A percentile compares a stretch with the other conserved stretches of the same genome.
Evolutionary conservation across 1,139 yeast species (phyloP).

Genomic region (Meyerozyma elateridarum): DNA sequence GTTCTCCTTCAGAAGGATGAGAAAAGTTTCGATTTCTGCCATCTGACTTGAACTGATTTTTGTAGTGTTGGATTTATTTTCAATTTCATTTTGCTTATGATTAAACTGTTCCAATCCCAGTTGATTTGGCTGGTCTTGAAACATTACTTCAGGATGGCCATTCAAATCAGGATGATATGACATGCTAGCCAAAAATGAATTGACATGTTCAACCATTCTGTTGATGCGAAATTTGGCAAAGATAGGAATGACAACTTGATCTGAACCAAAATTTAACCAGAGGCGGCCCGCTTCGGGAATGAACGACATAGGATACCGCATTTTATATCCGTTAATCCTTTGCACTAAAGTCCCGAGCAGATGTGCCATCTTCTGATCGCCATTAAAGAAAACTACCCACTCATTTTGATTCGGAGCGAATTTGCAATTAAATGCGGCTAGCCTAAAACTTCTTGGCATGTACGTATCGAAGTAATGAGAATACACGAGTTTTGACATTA

Average conservation of each 20-base stretch:
- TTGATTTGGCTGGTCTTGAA: conserved; percentile 12
- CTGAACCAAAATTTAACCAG: conserved; percentile 33
- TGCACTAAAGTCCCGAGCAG: conserved; percentile 37
- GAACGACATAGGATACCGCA: conserved; percentile 32
- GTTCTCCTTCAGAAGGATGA: conserved; percentile 50
- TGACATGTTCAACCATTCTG: conserved; percentile 44
- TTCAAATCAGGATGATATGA: conserved; percentile 20
- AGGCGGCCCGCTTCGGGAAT: conserved; percentile 33
- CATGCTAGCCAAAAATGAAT: conserved; percentile 40
- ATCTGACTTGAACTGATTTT: conserved; percentile 24
- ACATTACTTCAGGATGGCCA: conserved; percentile 35
- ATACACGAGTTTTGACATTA: conserved; percentile 44
- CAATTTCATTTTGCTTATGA: conserved; percentile 27
- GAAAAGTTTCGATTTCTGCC: conserved; percentile 51
- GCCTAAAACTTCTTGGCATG: conserved; percentile 17
- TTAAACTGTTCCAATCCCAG: conserved; percentile 34
- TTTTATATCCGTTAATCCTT: conserved; percentile 25
- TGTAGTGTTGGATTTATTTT: conserved; percentile 17
- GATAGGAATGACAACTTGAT: conserved; percentile 25
- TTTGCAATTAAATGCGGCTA: conserved; percentile 33
- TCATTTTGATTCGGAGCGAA: conserved; percentile 28
- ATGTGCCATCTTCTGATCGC: conserved; percentile 16
- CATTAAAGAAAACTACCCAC: conserved; percentile 29
- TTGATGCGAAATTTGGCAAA: conserved; percentile 40
- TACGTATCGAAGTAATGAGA: conserved; percentile 25